Conservation (phyloP, 2,329 filamentous ascomycete genomes). For the Ophiostoma piceae region DNA sequence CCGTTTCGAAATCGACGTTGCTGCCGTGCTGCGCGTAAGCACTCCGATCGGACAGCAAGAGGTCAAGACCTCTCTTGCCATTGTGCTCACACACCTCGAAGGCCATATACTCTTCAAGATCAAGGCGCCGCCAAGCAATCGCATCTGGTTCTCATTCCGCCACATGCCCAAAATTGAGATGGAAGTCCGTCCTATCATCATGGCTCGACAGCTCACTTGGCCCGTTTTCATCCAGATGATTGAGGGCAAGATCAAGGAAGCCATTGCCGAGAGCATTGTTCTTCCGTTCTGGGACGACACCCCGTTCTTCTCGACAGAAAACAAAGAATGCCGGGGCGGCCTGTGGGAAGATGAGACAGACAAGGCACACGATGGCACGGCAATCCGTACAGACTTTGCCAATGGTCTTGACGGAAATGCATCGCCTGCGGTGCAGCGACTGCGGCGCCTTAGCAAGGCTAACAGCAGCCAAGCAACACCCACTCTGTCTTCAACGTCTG, state of each 20-base stretch:
- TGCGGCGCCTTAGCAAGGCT: slow-evolving; percentile 52
- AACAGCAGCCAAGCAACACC: slow-evolving; percentile 42
- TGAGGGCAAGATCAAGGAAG: slow-evolving; percentile 89
- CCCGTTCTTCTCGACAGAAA: slow-evolving; percentile 77
- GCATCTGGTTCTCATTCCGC: slow-evolving; percentile 93
- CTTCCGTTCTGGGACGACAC: slow-evolving; percentile 94
- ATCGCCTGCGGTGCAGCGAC: slow-evolving; percentile 34
- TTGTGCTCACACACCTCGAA: slow-evolving; percentile 76
- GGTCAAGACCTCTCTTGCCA: slow-evolving; percentile 81
- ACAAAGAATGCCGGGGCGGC: slow-evolving; percentile 76
- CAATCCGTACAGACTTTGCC: slow-evolving; percentile 35
- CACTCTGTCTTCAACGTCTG: slow-evolving; percentile 35
- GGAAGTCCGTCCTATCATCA: slow-evolving; percentile 92
- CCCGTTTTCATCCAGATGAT: slow-evolving; percentile 87
- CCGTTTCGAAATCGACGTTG: slow-evolving; percentile 82
- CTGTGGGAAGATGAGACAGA: slow-evolving; percentile 60
- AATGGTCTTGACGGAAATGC: slow-evolving; percentile 33
- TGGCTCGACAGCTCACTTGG: slow-evolving; percentile 91
- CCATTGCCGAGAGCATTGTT: slow-evolving; percentile 86
- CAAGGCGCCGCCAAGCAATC: slow-evolving; percentile 92
- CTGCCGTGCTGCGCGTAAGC: slow-evolving; percentile 88
- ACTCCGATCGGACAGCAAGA: slow-evolving; percentile 87
- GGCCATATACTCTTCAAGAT: slow-evolving; percentile 81
- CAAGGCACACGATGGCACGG: slow-evolving; percentile 32
- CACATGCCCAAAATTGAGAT: slow-evolving; percentile 91